Evolutionary conservation across 78 protist genomes (phyloP), one percentile per base, ranked within the genome.

Genomic region (Dictyostelium purpureum): DNA sequence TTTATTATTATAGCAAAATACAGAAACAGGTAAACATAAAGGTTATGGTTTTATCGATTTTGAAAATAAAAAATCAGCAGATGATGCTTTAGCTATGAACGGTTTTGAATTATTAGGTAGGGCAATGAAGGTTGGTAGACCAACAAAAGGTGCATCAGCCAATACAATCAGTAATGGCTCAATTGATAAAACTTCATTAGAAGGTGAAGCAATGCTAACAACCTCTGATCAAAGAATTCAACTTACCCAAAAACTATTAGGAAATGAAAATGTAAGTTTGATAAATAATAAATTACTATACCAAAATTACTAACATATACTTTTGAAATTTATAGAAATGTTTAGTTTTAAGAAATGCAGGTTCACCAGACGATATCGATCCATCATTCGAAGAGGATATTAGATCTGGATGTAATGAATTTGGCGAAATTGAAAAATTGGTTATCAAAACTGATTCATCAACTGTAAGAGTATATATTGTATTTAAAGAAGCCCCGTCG

Each of bases 1-100:
- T 65, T 65, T 3, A 33, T 65, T 35, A 28, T 69, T 69, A 0
- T n/a, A 69, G 76, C 89, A 71, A 51, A 85, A 85, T 74, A 12
- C 71, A 26, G 92, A 85, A 28, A 67, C 92, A 33, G 78, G 78
- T 26, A 70, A 70, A 61, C 92, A 85, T 47, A 85, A 73, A 40
- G 92, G 92, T 2, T 85, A 40, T 73, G 92, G 90, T 14, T 85
- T 85, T 24, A 76, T 85, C 12, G 92, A 85, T 42, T 85, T 56
- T 85, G 92, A 85, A 42, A 56, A 33, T 33, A 61, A 77, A 21
- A 85, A 85, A 73, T 37, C 92, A 21, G 92, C 92, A 45, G 92
- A 85, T 6, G 92, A 85, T 61, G 92, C 92, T 16, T 73, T 85
- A 18, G 40, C 77, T 33, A 71, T 85, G 59, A 85, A 85, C 47